Evolutionary conservation across 2,329 filamentous ascomycete genomes (phyloP).

Genomic region (Xylaria sp.): DNA sequence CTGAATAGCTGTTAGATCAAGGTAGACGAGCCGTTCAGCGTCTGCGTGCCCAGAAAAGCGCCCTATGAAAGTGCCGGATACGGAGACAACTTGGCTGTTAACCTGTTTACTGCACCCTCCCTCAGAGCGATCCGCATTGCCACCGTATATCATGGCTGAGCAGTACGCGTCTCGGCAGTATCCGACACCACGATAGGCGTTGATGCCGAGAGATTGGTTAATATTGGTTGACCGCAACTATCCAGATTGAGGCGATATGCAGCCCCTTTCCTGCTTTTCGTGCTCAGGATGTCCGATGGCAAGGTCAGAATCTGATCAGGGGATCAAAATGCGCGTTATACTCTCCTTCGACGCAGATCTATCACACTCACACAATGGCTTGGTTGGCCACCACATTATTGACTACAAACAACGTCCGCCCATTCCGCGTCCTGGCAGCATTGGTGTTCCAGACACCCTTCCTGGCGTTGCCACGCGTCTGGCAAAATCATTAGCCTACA

Average conservation of each 20-base stretch:
- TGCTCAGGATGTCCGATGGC: slow-evolving; percentile 3
- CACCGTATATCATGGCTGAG: slow-evolving; percentile 23
- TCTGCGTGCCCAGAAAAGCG: slow-evolving; percentile 10
- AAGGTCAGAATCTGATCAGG: neutral
- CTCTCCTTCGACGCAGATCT: slow-evolving; percentile 18
- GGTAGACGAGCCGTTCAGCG: slow-evolving; percentile 13
- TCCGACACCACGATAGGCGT: slow-evolving; percentile 4
- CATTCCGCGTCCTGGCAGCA: neutral
- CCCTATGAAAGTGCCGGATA: neutral
- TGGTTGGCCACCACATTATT: slow-evolving; percentile 24
- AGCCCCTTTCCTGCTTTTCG: slow-evolving; percentile 25
- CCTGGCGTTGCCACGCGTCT: slow-evolving; percentile 16
- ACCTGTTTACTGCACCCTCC: slow-evolving; percentile 2
- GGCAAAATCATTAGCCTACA: neutral
- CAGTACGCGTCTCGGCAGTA: slow-evolving; percentile 11
- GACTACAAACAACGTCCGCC: slow-evolving; percentile 8
- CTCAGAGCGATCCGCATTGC: slow-evolving; percentile 17
- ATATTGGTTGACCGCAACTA: slow-evolving; percentile 14
- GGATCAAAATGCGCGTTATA: slow-evolving; percentile 1
- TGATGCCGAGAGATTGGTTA: slow-evolving; percentile 14
- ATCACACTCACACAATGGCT: slow-evolving; percentile 7
- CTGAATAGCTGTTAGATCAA: slow-evolving; percentile 30
- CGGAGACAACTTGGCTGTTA: neutral
- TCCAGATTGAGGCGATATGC: slow-evolving; percentile 18
- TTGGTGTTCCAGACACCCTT: neutral